Conservation (phyloP, 2,329 filamentous ascomycete genomes). For the Cercospora zeae-maydis region DNA sequence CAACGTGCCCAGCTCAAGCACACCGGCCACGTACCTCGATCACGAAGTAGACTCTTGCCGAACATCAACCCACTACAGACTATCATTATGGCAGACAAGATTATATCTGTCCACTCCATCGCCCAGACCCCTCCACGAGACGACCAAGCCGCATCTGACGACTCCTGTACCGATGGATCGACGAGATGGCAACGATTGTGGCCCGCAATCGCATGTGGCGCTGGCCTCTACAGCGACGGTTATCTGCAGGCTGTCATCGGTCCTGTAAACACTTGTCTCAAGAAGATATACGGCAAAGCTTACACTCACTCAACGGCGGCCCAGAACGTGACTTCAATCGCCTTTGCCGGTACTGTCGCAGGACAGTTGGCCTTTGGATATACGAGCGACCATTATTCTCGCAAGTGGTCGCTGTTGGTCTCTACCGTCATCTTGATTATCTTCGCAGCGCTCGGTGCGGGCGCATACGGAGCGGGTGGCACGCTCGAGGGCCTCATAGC, state of each 20-base stretch:
- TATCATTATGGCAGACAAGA: no score
- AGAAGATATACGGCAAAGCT: constrained; percentile 62
- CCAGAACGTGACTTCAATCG: constrained; percentile 71
- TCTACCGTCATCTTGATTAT: constrained; percentile 81
- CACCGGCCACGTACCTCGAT: no score
- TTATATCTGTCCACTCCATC: no score
- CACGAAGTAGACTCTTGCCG: no score
- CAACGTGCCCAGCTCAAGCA: no score
- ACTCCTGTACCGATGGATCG: no score
- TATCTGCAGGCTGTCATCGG: constrained; percentile 92
- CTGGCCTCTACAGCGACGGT: constrained; percentile 85
- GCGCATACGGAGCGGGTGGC: constrained; percentile 70
- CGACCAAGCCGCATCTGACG: no score
- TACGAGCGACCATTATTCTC: constrained; percentile 77
- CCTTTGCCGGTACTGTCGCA: constrained; percentile 77
- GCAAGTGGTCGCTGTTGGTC: constrained; percentile 74
- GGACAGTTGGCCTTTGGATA: constrained; percentile 80
- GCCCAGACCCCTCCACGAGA: no score
- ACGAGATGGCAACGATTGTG: constrained; percentile 51
- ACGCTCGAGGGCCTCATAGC: constrained; percentile 69
- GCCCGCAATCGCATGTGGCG: constrained; percentile 83
- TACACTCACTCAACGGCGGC: constrained; percentile 66
- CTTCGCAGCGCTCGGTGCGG: constrained; percentile 76
- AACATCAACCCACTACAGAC: no score
- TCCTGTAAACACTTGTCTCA: constrained; percentile 75